These are phyloP conservation scores for Paraphysoderma sedebokerense DNA, from an alignment of 371 early-diverging fungal species.

Conservation along the genomic window DNA sequence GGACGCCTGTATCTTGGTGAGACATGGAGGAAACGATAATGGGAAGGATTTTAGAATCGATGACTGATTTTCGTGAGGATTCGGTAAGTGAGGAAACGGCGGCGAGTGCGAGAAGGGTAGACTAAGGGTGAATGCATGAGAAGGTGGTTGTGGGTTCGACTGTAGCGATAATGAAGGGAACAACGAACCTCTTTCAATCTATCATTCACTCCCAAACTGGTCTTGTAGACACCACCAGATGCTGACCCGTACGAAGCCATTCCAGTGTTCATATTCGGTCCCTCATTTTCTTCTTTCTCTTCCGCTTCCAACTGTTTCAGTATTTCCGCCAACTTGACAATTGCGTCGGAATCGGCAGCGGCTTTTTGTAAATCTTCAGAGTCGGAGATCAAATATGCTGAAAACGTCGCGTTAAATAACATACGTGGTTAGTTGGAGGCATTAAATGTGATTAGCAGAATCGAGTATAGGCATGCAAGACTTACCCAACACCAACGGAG, in stretches of 20 bases:
- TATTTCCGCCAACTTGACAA: constrained; percentile 43
- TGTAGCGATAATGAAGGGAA: neutral
- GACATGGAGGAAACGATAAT: constrained; percentile 50
- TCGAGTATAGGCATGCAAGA: neutral
- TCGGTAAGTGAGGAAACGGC: constrained; percentile 54
- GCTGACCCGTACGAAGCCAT: neutral
- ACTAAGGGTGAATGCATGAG: constrained; percentile 13
- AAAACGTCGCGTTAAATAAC: neutral
- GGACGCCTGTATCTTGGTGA: constrained; percentile 33
- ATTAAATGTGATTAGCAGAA: neutral
- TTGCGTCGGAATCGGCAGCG: constrained; percentile 59
- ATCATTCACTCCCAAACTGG: constrained; percentile 36
- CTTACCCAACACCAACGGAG: constrained; percentile 41
- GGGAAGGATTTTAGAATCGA: constrained; percentile 59
- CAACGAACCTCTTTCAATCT: constrained; percentile 38
- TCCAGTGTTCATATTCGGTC: constrained; percentile 11
- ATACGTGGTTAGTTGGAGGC: neutral
- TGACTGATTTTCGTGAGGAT: constrained; percentile 59
- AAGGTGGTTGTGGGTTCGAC: neutral
- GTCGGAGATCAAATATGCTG: constrained; percentile 50
- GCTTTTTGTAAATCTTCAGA: constrained; percentile 59
- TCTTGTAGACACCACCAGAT: neutral
- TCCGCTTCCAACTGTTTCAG: constrained; percentile 25
- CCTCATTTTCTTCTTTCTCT: constrained; percentile 14
- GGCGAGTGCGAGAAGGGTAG: constrained; percentile 52